Evolutionary conservation across 805 yeast genomes (phyloP), one percentile per base, ranked within the genome.

Genomic region (Hyphopichia homilentoma): DNA sequence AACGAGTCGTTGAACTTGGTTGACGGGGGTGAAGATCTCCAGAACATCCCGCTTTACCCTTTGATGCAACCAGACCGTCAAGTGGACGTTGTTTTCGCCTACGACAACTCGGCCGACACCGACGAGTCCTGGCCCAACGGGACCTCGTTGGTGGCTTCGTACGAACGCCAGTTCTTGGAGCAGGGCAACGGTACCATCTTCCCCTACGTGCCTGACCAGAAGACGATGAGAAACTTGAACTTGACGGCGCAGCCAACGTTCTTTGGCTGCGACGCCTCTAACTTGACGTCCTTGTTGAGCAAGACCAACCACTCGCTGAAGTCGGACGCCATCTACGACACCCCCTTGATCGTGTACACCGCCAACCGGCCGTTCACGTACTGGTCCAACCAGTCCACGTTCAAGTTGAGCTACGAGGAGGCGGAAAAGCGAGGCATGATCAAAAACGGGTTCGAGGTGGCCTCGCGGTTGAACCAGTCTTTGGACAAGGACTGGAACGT

Each of bases 131-230:
- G 70, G 70, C 70, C 71, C 21, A 52, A 59, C 41, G 69, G 71
- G 3, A 41, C 56, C 6, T 53, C 68, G 1, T 34, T 64, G 29
- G 44, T 57, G 9, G 44, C 41, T 12, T 57, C 70, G 5, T 64
- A 43, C 41, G 49, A 55, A 28, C 37, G 70, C 34, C 69, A 64
- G 41, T 62, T 61, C 37, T 39, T 47, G 11, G 25, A 33, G 2
- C 71, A 72, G 43, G 81, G 80, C 18, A 66, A 71, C 41, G 75
- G 76, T 30, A 73, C 84, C 17, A 65, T 81, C 2, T 84, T 83
- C 70, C 95, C 95, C 7, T 75, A 82, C 44, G 89, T 86, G 34
- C 95, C 95, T 8, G 89, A 78, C 52, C 61, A 54, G 17, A 58
- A 68, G 27, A 72, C 88, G 0, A 82, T 85, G 54, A 49, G 75